Percentiles rank a stretch among this genome's conserved stretches.
phyloP scores from a whole-genome alignment of 1,284 basidiomycete genomes.

The Athelia sp. region DNA sequence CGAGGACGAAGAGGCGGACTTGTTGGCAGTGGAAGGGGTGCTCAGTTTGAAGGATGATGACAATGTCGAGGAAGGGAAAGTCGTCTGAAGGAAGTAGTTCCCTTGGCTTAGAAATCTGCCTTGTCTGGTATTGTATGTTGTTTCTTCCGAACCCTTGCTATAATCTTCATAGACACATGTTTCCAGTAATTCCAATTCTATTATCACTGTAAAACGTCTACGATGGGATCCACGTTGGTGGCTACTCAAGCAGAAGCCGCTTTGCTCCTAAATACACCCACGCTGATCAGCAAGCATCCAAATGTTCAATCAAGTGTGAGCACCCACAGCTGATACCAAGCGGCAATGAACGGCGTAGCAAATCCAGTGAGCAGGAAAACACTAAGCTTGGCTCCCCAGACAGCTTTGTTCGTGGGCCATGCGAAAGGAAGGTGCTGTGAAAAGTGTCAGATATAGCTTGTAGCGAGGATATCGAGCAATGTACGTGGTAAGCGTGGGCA shows the following conservation, averaged over 20 bases:
- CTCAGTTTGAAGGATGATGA: background rate
- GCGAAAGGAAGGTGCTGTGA: conserved; percentile 68
- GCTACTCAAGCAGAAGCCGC: conserved; percentile 14
- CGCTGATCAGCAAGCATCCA: background rate
- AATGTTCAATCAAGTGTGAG: background rate
- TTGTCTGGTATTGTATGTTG: background rate
- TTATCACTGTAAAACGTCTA: conserved; percentile 9
- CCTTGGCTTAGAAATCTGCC: background rate
- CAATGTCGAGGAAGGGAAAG: conserved; percentile 1
- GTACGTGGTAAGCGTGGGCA: conserved; percentile 59
- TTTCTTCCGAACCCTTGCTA: background rate
- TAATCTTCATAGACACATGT: background rate
- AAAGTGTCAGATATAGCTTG: too few relatives aligned
- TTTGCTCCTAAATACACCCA: conserved; percentile 26
- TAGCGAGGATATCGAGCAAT: conserved; percentile 7
- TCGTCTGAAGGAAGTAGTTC: background rate
- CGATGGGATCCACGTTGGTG: background rate
- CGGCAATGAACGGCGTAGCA: conserved; percentile 61
- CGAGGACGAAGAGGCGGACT: conserved; percentile 23
- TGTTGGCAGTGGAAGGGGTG: background rate
- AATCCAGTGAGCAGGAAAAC: conserved; percentile 56
- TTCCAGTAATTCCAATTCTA: background rate
- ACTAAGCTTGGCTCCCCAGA: conserved; percentile 55
- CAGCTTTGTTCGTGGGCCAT: conserved; percentile 48
- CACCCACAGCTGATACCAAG: conserved; percentile 62